These are phyloP conservation scores for Cladosporium sp. DNA, from an alignment of 2,329 filamentous ascomycete species.

Conservation along the genomic window DNA sequence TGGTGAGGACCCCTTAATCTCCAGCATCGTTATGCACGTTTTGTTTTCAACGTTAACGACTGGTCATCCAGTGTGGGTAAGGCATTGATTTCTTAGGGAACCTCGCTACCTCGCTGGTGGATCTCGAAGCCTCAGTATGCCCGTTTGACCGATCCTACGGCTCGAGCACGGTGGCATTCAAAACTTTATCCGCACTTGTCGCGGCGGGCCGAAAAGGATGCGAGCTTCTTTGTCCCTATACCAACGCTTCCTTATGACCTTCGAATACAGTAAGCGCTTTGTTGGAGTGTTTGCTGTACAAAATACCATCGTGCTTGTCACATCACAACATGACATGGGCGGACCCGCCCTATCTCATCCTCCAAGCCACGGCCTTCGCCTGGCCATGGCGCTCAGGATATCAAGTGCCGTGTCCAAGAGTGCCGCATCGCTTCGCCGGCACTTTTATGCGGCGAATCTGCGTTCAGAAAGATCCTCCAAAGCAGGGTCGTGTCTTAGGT, in stretches of 20 bases:
- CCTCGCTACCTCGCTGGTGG: neutral
- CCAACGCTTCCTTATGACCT: neutral
- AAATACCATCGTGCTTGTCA: too few species aligned
- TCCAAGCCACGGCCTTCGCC: neutral
- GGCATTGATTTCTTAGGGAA: too few species aligned
- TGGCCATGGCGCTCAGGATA: neutral
- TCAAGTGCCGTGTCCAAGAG: too few species aligned
- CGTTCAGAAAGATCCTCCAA: neutral
- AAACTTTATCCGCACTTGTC: conserved; percentile 5
- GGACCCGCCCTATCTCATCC: too few species aligned
- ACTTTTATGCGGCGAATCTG: too few species aligned
- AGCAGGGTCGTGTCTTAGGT: neutral
- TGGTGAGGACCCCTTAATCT: too few species aligned
- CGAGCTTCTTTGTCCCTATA: neutral
- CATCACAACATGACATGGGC: too few species aligned
- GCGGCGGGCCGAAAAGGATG: conserved; percentile 5
- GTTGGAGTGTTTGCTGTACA: too few species aligned
- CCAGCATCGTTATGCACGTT: too few species aligned
- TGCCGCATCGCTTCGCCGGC: too few species aligned
- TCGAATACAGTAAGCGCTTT: neutral
- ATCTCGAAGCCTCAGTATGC: neutral
- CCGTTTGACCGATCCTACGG: neutral
- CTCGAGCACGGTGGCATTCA: neutral
- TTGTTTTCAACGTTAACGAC: too few species aligned
- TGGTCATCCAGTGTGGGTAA: too few species aligned